Base-by-base conservation (phyloP, 768 basidiomycete species). In the Trametes maxima region DNA sequence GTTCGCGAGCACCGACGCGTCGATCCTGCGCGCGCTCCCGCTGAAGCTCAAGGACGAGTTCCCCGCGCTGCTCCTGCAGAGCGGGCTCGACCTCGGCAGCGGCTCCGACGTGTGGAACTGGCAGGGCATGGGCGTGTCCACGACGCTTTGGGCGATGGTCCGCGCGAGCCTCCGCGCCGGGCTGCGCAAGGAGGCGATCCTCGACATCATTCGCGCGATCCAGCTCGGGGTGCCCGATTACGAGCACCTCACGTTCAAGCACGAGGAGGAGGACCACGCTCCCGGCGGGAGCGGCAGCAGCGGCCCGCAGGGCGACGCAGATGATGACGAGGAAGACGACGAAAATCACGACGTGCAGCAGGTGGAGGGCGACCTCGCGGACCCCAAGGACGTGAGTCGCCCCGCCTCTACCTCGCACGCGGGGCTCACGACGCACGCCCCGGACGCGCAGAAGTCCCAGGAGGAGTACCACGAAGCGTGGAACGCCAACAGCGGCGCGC, bases 71-170 rank as follows among this genome's bases (percentile, higher is more conserved):
- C 70, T 92, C 1, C 69, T 89, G 45, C 81, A 84, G 48, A 80
- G 81, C 11, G 83, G 83, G 55, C 73, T 79, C 0, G 70, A 90
- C 64, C 77, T 83, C 16, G 88, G 87, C 0, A 80, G 77, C 43
- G 85, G 82, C 1, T 62, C 79, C 2, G 80, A 83, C 57, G 80
- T 88, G 11, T 92, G 90, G 90, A 88, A 84, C 69, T 92, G 90
- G 90, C 84, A 84, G 58, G 84, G 86, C 1, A 77, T 87, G 69
- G 90, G 90, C 3, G 88, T 92, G 17, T 88, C 87, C 5, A 77
- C 79, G 55, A 78, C 83, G 21, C 73, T 92, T 49, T 92, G 89
- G 90, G 88, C 89, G 68, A 79, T 92, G 74, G 88, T 89, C 5
- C 76, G 80, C 45, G 86, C 84, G 0, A 81, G 78, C 40, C 68